Conservation (phyloP, 2,329 filamentous ascomycete genomes). For the Nectriaceae sp. region DNA sequence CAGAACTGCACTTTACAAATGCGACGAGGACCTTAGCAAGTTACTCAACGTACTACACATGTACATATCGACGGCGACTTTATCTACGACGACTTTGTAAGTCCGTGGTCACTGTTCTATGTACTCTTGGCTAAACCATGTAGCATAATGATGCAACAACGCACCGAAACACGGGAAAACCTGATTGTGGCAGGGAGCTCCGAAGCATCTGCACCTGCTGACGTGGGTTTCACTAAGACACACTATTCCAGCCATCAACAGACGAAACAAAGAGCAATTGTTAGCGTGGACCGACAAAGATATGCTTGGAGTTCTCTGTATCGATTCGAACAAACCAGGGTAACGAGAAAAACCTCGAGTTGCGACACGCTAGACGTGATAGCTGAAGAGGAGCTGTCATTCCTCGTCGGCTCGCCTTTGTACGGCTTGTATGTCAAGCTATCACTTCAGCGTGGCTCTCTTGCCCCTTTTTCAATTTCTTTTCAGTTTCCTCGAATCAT, state of each 20-base stretch:
- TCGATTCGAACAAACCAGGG: neutral
- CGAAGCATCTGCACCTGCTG: too few species aligned
- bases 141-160: too few species aligned
- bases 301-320: neutral
- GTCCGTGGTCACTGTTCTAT: too few species aligned
- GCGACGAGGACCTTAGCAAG: conserved; percentile 1
- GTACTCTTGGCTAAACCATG: too few species aligned
- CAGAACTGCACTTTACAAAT: conserved; percentile 1
- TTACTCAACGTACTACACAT: neutral
- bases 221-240: too few species aligned
- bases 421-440: conserved; percentile 1
- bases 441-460: conserved; percentile 1
- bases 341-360: neutral
- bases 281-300: too few species aligned
- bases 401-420: conserved; percentile 5
- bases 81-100: too few species aligned
- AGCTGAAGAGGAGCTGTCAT: conserved; percentile 1
- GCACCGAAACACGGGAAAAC: too few species aligned
- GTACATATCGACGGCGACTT: neutral
- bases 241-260: too few species aligned
- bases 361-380: neutral
- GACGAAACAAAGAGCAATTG: too few species aligned
- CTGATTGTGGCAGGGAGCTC: too few species aligned
- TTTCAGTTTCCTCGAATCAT: conserved; percentile 2
- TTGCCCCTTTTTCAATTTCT: conserved; percentile 1